Evolutionary conservation across 495 filamentous ascomycete species (phyloP).

Genomic region (Aspergillus avenaceus): DNA sequence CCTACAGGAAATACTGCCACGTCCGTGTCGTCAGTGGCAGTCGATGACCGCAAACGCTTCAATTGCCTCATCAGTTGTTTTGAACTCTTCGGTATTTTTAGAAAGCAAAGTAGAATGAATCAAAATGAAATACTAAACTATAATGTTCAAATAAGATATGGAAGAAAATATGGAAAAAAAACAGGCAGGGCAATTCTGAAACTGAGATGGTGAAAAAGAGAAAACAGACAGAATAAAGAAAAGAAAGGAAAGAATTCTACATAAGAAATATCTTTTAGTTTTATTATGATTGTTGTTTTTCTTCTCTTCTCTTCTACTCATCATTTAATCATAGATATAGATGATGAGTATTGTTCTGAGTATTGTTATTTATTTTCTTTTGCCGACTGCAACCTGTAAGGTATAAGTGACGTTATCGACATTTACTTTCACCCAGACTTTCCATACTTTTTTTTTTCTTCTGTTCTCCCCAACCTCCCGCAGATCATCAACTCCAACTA

Average conservation of each 20-base stretch:
- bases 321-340: too few species aligned
- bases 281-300: too few species aligned
- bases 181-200: too few species aligned
- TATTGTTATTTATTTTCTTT: neutral
- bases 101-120: neutral
- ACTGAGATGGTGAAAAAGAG: too few species aligned
- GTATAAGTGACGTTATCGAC: too few species aligned
- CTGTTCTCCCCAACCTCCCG: neutral
- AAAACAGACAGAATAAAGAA: neutral
- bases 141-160: too few species aligned
- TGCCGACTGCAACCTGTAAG: neutral
- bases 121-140: neutral
- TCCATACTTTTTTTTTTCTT: too few species aligned
- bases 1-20: conserved; percentile 12
- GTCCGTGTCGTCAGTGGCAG: conserved; percentile 1
- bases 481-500: neutral
- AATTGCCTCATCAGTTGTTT: conserved; percentile 14
- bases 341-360: too few species aligned
- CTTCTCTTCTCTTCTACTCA: neutral
- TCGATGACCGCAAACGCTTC: conserved; percentile 16
- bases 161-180: too few species aligned
- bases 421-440: too few species aligned
- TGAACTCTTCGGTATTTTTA: conserved; percentile 2
- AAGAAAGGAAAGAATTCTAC: neutral
- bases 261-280: too few species aligned